phyloP scores from a whole-genome alignment of 2,329 filamentous ascomycete species.

The Colletotrichum agaves region DNA sequence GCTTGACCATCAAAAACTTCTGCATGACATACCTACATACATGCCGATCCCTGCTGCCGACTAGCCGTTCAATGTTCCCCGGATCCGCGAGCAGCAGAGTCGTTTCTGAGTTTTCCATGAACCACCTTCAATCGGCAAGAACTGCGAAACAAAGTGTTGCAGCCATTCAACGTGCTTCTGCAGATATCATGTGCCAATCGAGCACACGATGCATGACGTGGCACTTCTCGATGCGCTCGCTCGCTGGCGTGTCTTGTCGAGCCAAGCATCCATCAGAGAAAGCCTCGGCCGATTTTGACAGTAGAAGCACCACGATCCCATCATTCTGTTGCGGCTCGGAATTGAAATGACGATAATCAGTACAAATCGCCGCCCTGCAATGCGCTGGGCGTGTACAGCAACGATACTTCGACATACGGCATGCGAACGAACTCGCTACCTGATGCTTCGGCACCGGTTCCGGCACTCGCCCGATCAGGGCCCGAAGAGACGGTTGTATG shows the following conservation, averaged over 20 bases:
- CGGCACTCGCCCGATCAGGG: conserved; percentile 38
- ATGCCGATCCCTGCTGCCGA: conserved; percentile 28
- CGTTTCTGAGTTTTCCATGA: conserved; percentile 10
- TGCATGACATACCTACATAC: conserved; percentile 37
- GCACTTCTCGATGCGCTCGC: not conserved
- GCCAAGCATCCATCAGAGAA: not conserved
- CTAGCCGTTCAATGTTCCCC: conserved; percentile 5
- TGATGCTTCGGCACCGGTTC: conserved; percentile 37
- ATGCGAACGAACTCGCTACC: conserved; percentile 30
- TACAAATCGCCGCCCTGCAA: not conserved
- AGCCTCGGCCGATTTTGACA: not conserved
- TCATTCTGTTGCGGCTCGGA: not conserved
- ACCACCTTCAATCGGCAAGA: conserved; percentile 7
- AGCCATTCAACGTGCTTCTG: conserved; percentile 17
- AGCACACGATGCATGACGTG: not conserved
- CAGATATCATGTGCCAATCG: conserved; percentile 5
- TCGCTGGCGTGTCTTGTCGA: not conserved
- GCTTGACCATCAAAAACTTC: conserved; percentile 9
- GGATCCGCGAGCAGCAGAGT: not conserved
- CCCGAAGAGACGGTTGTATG: conserved; percentile 38
- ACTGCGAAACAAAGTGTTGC: not conserved
- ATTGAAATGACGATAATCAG: conserved; percentile 18
- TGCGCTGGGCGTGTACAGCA: conserved; percentile 12
- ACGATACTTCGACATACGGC: conserved; percentile 22
- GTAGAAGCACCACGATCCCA: not conserved